Evolutionary conservation across 176 grass and related monocot species (phyloP).

Genomic region (Carex scoparia): DNA sequence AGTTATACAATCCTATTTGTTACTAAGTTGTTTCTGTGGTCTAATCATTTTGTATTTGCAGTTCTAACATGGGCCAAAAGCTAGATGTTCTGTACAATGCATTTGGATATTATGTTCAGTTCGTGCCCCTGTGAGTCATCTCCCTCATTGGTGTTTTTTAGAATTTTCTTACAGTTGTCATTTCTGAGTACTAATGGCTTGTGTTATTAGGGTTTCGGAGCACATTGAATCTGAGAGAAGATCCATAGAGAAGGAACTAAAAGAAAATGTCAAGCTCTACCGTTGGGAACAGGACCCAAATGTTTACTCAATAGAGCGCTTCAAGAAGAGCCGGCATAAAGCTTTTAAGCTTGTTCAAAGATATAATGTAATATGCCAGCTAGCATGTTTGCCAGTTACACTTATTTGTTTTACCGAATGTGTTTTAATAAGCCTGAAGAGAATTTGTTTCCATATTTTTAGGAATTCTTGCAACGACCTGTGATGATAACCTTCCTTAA

Average conservation of each 20-base stretch:
- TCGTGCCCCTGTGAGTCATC: conserved; percentile 63
- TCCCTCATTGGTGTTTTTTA: not conserved
- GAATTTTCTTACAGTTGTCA: conserved; percentile 26
- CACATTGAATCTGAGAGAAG: conserved; percentile 58
- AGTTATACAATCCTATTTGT: not conserved
- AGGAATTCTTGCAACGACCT: conserved; percentile 64
- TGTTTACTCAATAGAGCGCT: conserved; percentile 64
- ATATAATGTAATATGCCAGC: conserved; percentile 62
- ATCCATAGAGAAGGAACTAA: conserved; percentile 65
- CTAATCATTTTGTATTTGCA: conserved; percentile 31
- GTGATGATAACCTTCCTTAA: conserved; percentile 45
- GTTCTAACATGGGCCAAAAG: conserved; percentile 39
- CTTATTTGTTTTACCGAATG: conserved; percentile 7
- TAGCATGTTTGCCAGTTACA: conserved; percentile 6
- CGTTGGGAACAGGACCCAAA: conserved; percentile 73
- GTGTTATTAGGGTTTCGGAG: conserved; percentile 45
- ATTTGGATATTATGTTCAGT: conserved; percentile 94
- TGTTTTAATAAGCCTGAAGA: not conserved
- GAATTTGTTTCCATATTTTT: conserved; percentile 22
- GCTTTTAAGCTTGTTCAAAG: conserved; percentile 58
- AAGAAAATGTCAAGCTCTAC: conserved; percentile 71
- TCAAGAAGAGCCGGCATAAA: conserved; percentile 69
- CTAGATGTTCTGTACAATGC: conserved; percentile 79
- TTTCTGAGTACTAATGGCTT: conserved; percentile 22
- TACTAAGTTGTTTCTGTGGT: not conserved